Base-by-base conservation (phyloP, 1,284 basidiomycete genomes). In the Waitea zeae region DNA sequence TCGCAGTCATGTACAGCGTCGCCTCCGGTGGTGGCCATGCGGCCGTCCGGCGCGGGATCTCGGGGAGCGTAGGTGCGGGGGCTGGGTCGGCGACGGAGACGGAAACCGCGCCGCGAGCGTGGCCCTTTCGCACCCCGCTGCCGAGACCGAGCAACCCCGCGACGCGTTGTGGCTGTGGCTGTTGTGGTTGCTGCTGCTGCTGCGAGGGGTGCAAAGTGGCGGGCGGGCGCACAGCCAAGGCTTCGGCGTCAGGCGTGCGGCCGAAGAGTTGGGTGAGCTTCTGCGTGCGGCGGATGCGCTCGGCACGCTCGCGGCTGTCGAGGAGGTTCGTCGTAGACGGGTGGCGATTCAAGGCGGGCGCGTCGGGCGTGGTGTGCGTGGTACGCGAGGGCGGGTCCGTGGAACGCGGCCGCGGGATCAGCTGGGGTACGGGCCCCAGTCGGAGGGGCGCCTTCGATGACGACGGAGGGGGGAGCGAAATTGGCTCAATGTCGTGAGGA, bases 181-280 rank as follows among this genome's bases (percentile, higher is more conserved):
- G 15, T 22, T 33, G 4, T 14, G 24, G 12, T 11, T 19, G n/a
- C n/a, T n/a, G n/a, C n/a, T n/a, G n/a, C n/a, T n/a, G n/a, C n/a
- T n/a, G n/a, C n/a, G n/a, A n/a, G n/a, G n/a, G n/a, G 34, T 24
- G 14, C 4, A n/a, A 13, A 13, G 22, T 7, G 12, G 12, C 3
- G 27, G 7, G 7, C 11, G 14, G 20, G 33, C 26, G 17, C 20
- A 11, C 9, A 4, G 12, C 19, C 13, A 19, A n/a, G 34, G 38
- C n/a, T n/a, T n/a, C 35, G 30, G 44, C 45, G 19, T 57, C 63
- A 1, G 74, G 75, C 1, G 61, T 65, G 49, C 70, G 63, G 17
- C 86, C 86, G 34, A 89, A 73, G 13, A 88, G 53, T 44, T 77
- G 73, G 17, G 80, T 68, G 28, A 89, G 63, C 53, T 89, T 89